Base-by-base conservation (phyloP, 805 yeast genomes). In the Nakazawaea ishiwadae region DNA sequence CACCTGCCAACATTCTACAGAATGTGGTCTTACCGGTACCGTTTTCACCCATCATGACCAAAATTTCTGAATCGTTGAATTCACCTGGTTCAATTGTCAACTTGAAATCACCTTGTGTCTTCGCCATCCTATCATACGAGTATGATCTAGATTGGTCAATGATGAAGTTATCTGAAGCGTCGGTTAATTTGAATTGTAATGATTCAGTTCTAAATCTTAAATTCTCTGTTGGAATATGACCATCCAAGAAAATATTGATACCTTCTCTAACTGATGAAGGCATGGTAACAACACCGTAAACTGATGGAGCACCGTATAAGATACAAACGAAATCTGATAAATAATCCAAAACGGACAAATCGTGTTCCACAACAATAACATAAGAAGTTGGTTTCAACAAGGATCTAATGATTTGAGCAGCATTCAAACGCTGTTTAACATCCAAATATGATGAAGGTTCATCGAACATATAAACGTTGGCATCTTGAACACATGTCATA, bases 21-120 rank as follows among this genome's bases (percentile, higher is more conserved):
- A 93, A 82, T 12, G 99, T 93, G 31, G 99, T 93, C 71, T 93
- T 93, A 73, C 99, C 99, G 15, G 99, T 93, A 71, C 99, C 99
- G 65, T 93, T 93, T 70, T 93, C 99, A 62, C 99, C 99, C 96
- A 93, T 91, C 96, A 93, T 87, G 44, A 93, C 99, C 56, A 93
- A 75, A 55, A 93, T 93, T 71, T 93, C 99, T 32, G 96, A 86
- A 64, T 93, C 95, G 43, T 95, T 82, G 68, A 91, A 93, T 45
- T 84, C 90, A 68, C 99, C 99, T 34, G 77, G 58, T 58, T 86
- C 84, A 46, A 93, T 83, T 44, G 66, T 71, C 62, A 93, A 74
- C 59, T 78, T 80, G 84, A 93, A 93, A 65, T 90, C 97, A 59
- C 99, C 99, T 72, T 90, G 91, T 33, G 97, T 89, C 75, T 88